phyloP scores from a whole-genome alignment of 2,329 filamentous ascomycete species.

The Tympanopsis confertula region DNA sequence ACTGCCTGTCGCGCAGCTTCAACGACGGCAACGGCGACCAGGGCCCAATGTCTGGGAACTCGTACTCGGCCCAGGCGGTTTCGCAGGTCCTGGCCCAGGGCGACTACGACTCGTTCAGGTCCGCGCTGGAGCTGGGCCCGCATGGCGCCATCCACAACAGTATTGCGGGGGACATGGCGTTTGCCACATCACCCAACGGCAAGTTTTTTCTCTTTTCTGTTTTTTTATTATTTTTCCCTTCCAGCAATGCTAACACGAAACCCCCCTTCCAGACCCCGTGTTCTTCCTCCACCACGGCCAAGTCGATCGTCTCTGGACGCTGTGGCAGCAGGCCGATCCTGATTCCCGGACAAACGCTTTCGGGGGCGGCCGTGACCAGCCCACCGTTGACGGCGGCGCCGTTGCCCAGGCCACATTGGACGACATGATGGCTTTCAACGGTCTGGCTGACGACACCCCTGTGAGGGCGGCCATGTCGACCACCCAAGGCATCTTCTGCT shows the following conservation, averaged over 20 bases:
- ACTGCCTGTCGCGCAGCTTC: slow-evolving; percentile 9
- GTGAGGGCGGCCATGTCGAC: neutral
- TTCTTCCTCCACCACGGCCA: slow-evolving; percentile 11
- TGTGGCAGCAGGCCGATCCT: slow-evolving; percentile 10
- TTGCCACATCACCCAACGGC: slow-evolving; percentile 2
- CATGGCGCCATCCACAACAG: slow-evolving; percentile 3
- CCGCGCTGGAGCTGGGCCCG: slow-evolving; percentile 2
- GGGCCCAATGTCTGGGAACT: neutral
- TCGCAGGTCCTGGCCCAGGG: neutral
- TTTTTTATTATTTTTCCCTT: too few relatives aligned
- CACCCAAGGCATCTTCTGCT: neutral
- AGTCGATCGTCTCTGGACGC: slow-evolving; percentile 10
- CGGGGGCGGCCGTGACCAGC: neutral
- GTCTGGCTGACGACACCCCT: neutral
- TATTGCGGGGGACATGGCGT: slow-evolving; percentile 5
- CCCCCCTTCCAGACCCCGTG: slow-evolving; percentile 8
- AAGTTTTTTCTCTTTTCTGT: too few relatives aligned
- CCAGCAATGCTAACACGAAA: too few relatives aligned
- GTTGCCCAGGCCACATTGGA: neutral
- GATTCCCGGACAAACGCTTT: neutral
- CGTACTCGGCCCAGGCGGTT: neutral
- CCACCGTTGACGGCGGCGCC: neutral
- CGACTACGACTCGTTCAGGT: slow-evolving; percentile 2
- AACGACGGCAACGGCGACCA: slow-evolving; percentile 1
- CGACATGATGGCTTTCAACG: neutral